Evolutionary conservation across 75 land plant species (phyloP).

Genomic region (Sequoia sempervirens): DNA sequence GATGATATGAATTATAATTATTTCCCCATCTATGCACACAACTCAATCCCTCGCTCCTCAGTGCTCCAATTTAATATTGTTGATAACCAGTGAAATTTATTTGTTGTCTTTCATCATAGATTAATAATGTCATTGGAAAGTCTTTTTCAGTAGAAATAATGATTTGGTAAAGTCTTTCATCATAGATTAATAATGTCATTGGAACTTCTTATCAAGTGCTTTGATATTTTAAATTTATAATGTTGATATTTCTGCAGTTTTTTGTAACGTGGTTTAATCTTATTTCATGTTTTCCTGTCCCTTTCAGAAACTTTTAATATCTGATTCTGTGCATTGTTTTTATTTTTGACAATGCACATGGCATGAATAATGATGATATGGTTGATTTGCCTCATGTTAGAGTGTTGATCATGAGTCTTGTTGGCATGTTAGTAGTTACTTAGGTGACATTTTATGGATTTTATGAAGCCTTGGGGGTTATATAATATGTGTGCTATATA

Average conservation of each 20-base stretch:
- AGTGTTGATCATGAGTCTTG: neutral
- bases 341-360: neutral
- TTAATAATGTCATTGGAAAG: too few species aligned
- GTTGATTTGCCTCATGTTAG: neutral
- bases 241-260: neutral
- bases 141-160: too few species aligned
- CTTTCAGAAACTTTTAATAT: neutral
- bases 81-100: too few species aligned
- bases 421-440: neutral
- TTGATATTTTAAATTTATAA: neutral
- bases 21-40: too few species aligned
- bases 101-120: too few species aligned
- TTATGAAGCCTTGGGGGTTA: neutral
- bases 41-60: too few species aligned
- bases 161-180: too few species aligned
- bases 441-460: neutral
- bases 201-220: neutral
- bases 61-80: too few species aligned
- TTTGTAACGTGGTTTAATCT: neutral
- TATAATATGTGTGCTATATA: too few species aligned
- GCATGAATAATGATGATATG: neutral
- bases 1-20: too few species aligned
- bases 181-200: too few species aligned
- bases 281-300: neutral
- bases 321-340: neutral